These are phyloP conservation scores for Tulasnella sp. DNA, from an alignment of 768 basidiomycete species.

Conservation along the genomic window DNA sequence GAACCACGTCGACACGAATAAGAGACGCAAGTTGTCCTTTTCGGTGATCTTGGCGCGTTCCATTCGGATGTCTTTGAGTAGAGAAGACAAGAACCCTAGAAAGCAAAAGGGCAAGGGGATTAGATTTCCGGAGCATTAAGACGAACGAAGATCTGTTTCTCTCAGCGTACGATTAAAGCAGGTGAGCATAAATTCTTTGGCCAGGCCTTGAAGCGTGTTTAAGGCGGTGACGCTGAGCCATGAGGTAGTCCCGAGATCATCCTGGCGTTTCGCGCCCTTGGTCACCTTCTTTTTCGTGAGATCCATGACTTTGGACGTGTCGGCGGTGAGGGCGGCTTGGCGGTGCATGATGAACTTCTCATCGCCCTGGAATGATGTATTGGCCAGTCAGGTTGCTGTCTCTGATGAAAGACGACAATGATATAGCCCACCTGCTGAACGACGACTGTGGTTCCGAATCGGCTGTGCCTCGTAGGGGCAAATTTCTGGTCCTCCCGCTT, in stretches of 20 bases:
- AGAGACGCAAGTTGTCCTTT: slow-evolving; percentile 81
- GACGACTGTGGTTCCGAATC: slow-evolving; percentile 91
- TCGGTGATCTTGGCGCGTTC: slow-evolving; percentile 89
- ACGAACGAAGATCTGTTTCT: slow-evolving; percentile 6
- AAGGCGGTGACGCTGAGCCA: slow-evolving; percentile 37
- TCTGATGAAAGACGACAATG: background rate
- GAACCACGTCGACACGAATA: slow-evolving; percentile 85
- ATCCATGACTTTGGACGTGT: slow-evolving; percentile 62
- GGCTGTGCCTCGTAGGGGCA: slow-evolving; percentile 72
- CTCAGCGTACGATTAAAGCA: slow-evolving; percentile 78
- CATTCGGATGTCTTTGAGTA: slow-evolving; percentile 88
- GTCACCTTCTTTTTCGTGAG: slow-evolving; percentile 48
- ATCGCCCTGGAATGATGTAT: slow-evolving; percentile 25
- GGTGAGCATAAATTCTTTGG: slow-evolving; percentile 60
- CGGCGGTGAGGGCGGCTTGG: slow-evolving; percentile 63
- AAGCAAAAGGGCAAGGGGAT: background rate
- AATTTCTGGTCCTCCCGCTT: slow-evolving; percentile 45
- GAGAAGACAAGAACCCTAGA: slow-evolving; percentile 72
- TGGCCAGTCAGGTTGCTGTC: background rate
- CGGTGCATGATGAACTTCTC: slow-evolving; percentile 58
- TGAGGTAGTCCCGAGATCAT: slow-evolving; percentile 54
- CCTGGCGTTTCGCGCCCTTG: slow-evolving; percentile 40
- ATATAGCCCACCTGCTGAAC: slow-evolving; percentile 41
- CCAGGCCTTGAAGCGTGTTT: slow-evolving; percentile 53
- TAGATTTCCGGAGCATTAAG: too few relatives aligned